Percentiles rank a stretch among this genome's conserved stretches.
Conservation (phyloP, 805 yeast genomes). For the Alloascoidea hylecoeti region DNA sequence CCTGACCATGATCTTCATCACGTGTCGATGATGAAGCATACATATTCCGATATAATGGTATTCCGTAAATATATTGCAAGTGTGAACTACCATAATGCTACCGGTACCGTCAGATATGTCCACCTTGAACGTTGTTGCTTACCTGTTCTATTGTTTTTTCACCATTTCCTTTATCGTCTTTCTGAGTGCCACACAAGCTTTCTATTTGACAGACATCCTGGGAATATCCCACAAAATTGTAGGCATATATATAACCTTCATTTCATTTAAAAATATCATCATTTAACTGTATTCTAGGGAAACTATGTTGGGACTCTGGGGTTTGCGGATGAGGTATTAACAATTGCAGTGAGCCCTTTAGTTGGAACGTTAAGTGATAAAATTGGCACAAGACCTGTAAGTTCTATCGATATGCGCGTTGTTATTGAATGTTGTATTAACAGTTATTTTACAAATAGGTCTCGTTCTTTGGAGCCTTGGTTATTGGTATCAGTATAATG, state of each 20-base stretch:
- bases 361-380: constrained; percentile 52
- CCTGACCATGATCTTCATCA: too few species aligned
- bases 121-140: constrained; percentile 19
- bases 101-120: too few species aligned
- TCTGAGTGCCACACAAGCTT: constrained; percentile 27
- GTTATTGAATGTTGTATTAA: too few species aligned
- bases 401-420: too few species aligned
- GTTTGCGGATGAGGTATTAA: constrained; percentile 44
- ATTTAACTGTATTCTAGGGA: constrained; percentile 16
- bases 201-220: constrained; percentile 24
- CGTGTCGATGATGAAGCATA: too few species aligned
- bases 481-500: constrained; percentile 30
- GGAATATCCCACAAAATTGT: constrained; percentile 15
- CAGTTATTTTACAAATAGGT: too few species aligned
- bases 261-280: constrained; percentile 1
- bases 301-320: constrained; percentile 33
- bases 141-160: constrained; percentile 22
- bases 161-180: constrained; percentile 28
- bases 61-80: too few species aligned
- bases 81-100: too few species aligned
- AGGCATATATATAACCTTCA: constrained; percentile 1
- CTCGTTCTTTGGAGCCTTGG: constrained; percentile 34
- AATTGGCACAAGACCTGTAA: constrained; percentile 41
- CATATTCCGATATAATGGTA: too few species aligned
- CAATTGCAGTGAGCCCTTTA: constrained; percentile 40